Evolutionary conservation across 176 grass and related monocot species (phyloP).

Genomic region (Chrysopogon serrulatus): DNA sequence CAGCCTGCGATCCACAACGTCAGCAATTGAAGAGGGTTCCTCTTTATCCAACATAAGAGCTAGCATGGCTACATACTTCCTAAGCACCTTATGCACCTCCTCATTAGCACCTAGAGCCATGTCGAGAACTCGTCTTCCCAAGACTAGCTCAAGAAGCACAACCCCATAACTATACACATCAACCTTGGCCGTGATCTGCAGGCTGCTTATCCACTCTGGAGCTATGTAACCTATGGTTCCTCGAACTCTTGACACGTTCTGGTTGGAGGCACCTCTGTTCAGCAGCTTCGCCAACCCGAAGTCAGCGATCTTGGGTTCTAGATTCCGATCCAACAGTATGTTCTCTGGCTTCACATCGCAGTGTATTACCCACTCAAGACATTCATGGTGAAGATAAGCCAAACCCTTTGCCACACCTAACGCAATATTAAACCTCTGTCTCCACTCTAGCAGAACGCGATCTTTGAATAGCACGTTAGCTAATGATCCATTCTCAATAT

Average conservation of each 20-base stretch:
- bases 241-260: conserved; percentile 2
- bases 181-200: conserved; percentile 4
- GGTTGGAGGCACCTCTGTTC: background rate
- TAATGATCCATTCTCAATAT: conserved; percentile 40
- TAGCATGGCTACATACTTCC: background rate
- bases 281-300: conserved; percentile 9
- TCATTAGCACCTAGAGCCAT: background rate
- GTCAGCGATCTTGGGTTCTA: conserved; percentile 14
- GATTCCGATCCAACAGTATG: conserved; percentile 1
- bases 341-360: conserved; percentile 43
- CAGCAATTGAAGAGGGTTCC: background rate
- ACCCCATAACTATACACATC: conserved; percentile 18
- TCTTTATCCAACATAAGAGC: background rate
- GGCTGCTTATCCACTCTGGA: conserved; percentile 15
- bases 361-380: conserved; percentile 43
- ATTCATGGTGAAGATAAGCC: conserved; percentile 46
- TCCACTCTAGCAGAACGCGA: conserved; percentile 20
- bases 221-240: conserved; percentile 9
- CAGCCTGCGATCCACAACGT: conserved; percentile 1
- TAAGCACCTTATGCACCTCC: background rate
- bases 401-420: conserved; percentile 26
- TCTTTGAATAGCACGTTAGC: conserved; percentile 23
- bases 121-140: conserved; percentile 9
- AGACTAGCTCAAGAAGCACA: conserved; percentile 15
- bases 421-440: conserved; percentile 17